Evolutionary conservation across 176 grass and related monocot genomes (phyloP), one percentile per base, ranked within the genome.

Genomic region (Canna indica): DNA sequence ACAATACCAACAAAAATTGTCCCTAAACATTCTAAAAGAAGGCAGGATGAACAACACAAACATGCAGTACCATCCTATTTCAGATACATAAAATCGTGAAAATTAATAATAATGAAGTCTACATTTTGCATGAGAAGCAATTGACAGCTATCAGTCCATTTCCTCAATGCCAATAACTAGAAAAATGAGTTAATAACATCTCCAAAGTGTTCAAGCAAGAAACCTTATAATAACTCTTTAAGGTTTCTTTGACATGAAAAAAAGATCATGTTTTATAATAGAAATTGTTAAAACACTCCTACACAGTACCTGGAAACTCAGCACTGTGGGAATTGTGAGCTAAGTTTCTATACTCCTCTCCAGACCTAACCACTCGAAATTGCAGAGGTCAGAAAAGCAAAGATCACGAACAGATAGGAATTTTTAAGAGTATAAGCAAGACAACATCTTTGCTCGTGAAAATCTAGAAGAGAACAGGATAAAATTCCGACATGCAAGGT

Each of bases 401-500:
- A 5, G n/a, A 26, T 3, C 25, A 2, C 27, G 12, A 28, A 62
- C 31, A 32, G 14, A 16, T 11, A 32, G 12, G 17, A 18, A 32
- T 4, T 32, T 2, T 30, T 15, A 32, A 32, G 27, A 3, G 14
- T 1, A 34, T 15, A 32, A 30, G 1, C 58, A 27, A 27, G 31
- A 14, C 15, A 1, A 60, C 1, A 11, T 59, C n/a, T 14, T 29
- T 27, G 0, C 27, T 14, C 3, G 8, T 62, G 30, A 62, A 62
- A 17, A 17, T 26, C 15, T 32, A 62, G 33, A 18, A 22, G 50
- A 26, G 27, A 62, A 33, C 4, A 30, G 27, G 24, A 32, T 62
- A 28, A 62, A 62, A 62, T 57, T 33, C 27, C 62, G 38, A 36
- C 62, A 66, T 66, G 62, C 62, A 65, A 36, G 62, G 34, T 24